These are phyloP conservation scores for Dictyostelium firmibasis DNA, from an alignment of 78 protist genomes.

Conservation along the genomic window DNA sequence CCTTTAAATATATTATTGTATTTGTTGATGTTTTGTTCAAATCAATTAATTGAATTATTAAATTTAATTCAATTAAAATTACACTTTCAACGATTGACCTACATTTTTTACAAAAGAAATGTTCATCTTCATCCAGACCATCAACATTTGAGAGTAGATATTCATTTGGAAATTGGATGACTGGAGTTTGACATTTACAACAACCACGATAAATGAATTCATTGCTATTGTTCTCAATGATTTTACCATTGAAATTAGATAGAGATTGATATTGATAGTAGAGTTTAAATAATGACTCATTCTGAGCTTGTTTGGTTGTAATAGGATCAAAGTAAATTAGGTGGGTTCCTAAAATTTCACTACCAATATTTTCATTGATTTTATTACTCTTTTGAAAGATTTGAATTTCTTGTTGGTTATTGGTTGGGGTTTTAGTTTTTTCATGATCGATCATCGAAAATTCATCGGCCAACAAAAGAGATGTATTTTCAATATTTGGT, in stretches of 20 bases:
- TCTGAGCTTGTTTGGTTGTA: neutral
- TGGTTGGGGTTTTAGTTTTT: neutral
- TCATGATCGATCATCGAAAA: neutral
- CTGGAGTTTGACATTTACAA: slow-evolving; percentile 10
- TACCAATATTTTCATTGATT: neutral
- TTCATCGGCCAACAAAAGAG: neutral
- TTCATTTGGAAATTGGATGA: neutral
- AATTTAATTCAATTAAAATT: neutral
- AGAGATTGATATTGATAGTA: neutral
- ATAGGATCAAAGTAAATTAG: neutral
- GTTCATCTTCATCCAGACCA: neutral
- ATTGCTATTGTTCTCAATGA: neutral
- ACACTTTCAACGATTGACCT: neutral
- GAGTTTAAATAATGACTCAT: neutral
- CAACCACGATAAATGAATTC: slow-evolving; percentile 20
- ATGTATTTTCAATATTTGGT: neutral
- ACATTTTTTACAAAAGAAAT: slow-evolving; percentile 4
- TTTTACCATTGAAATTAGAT: neutral
- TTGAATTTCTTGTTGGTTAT: neutral
- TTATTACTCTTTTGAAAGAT: neutral
- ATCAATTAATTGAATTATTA: slow-evolving; percentile 7
- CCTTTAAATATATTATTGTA: neutral
- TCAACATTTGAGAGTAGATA: neutral
- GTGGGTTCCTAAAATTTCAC: neutral
- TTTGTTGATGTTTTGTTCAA: neutral